These are phyloP conservation scores for Penicillium parvum DNA, from an alignment of 495 filamentous ascomycete species.

Conservation along the genomic window DNA sequence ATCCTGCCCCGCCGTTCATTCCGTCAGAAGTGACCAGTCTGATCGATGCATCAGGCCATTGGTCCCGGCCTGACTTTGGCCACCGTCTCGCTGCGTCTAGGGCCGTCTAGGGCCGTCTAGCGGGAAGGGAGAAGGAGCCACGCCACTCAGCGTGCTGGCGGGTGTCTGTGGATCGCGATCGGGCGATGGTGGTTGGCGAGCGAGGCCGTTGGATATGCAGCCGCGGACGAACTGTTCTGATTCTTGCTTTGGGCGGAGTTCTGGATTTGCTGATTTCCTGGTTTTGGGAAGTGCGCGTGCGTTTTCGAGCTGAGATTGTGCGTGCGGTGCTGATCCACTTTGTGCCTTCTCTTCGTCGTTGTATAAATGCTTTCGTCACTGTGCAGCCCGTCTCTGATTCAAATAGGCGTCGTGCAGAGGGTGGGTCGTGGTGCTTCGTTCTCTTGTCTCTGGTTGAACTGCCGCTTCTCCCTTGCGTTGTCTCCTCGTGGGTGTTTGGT, in stretches of 20 bases:
- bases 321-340: too few species aligned
- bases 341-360: background rate
- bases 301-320: too few species aligned
- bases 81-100: too few species aligned
- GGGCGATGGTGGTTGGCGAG: constrained; percentile 11
- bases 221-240: constrained; percentile 25
- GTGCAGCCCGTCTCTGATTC: constrained; percentile 1
- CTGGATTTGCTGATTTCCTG: too few species aligned
- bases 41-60: constrained; percentile 14
- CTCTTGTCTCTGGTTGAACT: constrained; percentile 6
- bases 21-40: constrained; percentile 22
- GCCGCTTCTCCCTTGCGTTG: constrained; percentile 25
- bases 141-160: constrained; percentile 9
- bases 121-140: background rate
- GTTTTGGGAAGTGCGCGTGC: too few species aligned
- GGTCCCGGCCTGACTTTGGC: too few species aligned
- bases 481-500: constrained; percentile 9
- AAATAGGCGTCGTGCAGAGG: constrained; percentile 15
- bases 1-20: constrained; percentile 26
- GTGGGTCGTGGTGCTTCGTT: background rate
- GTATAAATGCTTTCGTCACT: constrained; percentile 4
- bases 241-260: too few species aligned
- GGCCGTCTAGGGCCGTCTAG: too few species aligned
- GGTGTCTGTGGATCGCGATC: constrained; percentile 13
- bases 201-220: constrained; percentile 17